These are phyloP conservation scores for Colletotrichum somersetense DNA, from an alignment of 2,329 filamentous ascomycete genomes.

Conservation along the genomic window DNA sequence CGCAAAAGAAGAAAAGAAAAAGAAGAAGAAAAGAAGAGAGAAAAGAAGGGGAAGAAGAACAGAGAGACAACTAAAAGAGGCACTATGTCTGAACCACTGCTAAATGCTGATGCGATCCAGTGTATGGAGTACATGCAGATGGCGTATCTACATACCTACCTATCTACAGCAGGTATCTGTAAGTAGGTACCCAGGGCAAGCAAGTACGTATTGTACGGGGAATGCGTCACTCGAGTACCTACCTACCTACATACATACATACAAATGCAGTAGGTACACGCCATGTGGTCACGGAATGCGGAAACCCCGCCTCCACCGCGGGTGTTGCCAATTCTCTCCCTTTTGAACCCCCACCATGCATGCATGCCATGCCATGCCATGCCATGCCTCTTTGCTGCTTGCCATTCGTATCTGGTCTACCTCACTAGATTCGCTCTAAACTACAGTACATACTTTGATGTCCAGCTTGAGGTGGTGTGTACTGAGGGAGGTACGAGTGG, in stretches of 20 bases:
- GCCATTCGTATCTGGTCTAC: not conserved
- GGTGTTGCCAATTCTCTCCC: not conserved
- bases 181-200: no score
- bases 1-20: not conserved
- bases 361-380: not conserved
- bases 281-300: conserved; percentile 29
- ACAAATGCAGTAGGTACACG: not conserved
- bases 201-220: no score
- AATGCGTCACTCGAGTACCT: no score
- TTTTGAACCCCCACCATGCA: not conserved
- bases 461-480: not conserved
- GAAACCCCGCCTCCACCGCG: conserved; percentile 9
- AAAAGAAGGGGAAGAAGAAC: no score
- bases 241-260: no score
- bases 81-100: not conserved
- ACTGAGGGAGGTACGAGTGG: no score
- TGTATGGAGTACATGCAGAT: no score
- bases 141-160: no score
- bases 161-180: no score
- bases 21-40: no score
- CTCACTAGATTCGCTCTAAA: not conserved
- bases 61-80: not conserved
- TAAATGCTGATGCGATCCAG: conserved; percentile 7
- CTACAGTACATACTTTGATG: not conserved
- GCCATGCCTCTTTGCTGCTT: not conserved